Base-by-base conservation (phyloP, 2,329 filamentous ascomycete species). In the Exophiala lecanii-corni region DNA sequence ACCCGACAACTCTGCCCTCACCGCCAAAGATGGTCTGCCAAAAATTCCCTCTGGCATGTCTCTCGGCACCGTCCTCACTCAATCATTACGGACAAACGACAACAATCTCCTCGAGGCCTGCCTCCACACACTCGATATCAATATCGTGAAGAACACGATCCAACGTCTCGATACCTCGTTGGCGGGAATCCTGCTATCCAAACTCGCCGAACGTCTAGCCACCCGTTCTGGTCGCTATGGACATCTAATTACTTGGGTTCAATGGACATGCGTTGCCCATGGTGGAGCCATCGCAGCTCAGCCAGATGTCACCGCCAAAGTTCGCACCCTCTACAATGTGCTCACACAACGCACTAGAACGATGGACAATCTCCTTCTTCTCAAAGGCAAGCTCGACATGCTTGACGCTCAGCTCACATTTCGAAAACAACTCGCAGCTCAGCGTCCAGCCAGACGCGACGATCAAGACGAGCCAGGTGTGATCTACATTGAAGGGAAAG, bases 331-430 rank as follows among this genome's bases (percentile, higher is more conserved):
- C 41, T 86, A 91, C 64, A 84, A 85, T 60, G 91, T 97, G 13
- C 78, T 97, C 47, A 84, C 89, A 50, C 87, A 94, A 67, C 81
- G 92, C 31, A 84, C 89, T 23, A 82, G 82, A 51, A 89, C 87
- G 12, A 73, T 97, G 17, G 81, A 85, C 49, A 87, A 85, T 53
- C 72, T 98, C 34, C 72, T 98, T 25, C 79, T 89, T 15, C 75
- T 98, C 47, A 96, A 96, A 71, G 92, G 92, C 17, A 95, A 96
- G 66, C 75, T 98, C 21, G 91, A 97, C 61, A 87, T 98, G 79
- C 75, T 97, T 36, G 85, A 92, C 58, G 83, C 87, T 5, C 92
- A 98, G 67, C 82, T 97, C 64, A 80, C 86, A 57, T 70, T 95
- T 56, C 76, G 92, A 37, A 80, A 79, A 57, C 78, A 76, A 49